A percentile compares a stretch with the other conserved stretches of the same genome.
phyloP scores from a whole-genome alignment of 176 grass and related monocot species.

The Miscanthus lutarioriparius region DNA sequence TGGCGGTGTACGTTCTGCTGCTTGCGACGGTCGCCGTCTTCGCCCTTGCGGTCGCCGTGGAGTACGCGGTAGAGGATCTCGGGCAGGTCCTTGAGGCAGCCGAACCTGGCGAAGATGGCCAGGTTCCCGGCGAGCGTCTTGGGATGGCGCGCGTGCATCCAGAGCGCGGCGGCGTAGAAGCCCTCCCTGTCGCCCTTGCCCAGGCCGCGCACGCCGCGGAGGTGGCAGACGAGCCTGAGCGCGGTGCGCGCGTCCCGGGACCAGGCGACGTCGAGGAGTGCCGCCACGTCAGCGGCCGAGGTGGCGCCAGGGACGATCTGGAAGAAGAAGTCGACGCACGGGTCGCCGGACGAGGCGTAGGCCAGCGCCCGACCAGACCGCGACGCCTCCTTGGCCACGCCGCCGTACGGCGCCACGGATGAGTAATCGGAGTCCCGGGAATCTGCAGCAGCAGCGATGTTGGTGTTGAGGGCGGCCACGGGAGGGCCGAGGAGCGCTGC shows the following conservation, averaged over 20 bases:
- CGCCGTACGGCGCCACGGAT: neutral
- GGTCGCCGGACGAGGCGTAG: slow-evolving; percentile 23
- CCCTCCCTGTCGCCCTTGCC: slow-evolving; percentile 58
- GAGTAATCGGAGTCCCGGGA: too few species aligned
- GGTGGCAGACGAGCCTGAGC: slow-evolving; percentile 48
- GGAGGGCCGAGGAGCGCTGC: neutral
- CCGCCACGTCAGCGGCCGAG: neutral
- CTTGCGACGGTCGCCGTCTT: neutral
- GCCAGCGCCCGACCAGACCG: neutral
- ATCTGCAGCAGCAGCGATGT: neutral
- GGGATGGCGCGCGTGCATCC: slow-evolving; percentile 68
- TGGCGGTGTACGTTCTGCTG: neutral
- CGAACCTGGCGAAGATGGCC: slow-evolving; percentile 41
- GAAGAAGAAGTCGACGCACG: slow-evolving; percentile 51
- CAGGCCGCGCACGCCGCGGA: slow-evolving; percentile 46
- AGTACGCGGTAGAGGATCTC: slow-evolving; percentile 11
- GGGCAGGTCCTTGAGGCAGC: slow-evolving; percentile 34
- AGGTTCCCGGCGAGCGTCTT: slow-evolving; percentile 57
- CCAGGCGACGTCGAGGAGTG: slow-evolving; percentile 35
- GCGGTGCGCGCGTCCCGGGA: slow-evolving; percentile 19
- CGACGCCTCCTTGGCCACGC: neutral
- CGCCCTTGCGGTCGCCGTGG: neutral
- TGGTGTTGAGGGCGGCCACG: neutral
- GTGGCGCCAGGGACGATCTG: slow-evolving; percentile 39
- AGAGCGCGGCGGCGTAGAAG: slow-evolving; percentile 81